Evolutionary conservation across 495 filamentous ascomycete species (phyloP), one percentile per base, ranked within the genome.

Genomic region (Neurospora terricola): DNA sequence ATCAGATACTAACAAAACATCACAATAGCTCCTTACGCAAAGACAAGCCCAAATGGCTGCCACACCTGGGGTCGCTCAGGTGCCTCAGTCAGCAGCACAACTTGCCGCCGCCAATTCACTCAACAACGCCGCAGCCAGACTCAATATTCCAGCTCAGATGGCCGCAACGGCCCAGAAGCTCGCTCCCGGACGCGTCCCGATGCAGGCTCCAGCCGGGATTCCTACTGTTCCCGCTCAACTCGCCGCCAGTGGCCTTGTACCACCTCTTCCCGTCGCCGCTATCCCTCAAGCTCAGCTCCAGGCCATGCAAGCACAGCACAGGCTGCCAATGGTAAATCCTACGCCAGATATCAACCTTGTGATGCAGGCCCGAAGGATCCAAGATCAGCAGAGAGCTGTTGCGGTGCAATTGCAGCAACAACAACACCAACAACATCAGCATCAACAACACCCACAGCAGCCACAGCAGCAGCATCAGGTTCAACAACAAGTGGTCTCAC

Each of bases 221-320:
- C 74, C 80, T 5, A 78, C 80, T 66, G 76, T 83, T 59, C 77
- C 81, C 73, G 77, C 81, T 79, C 80, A 84, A 75, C 73, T 87
- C 81, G 71, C 74, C 76, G 72, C 76, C 73, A 80, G 79, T 68
- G 85, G 71, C 78, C 87, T 82, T 75, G 91, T 82, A 75, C 87
- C 75, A 71, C 86, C 73, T 82, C 87, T 91, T 80, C 86, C 86
- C 36, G 88, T 91, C 84, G 90, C 91, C 76, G 88, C 89, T 76
- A 85, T 94, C 74, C 90, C 91, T 66, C 92, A 90, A 54, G 90
- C 90, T 39, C 93, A 96, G 85, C 90, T 91, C 69, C 85, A 83
- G 78, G 85, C 80, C 71, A 85, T 87, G 76, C 88, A 84, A 79
- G 90, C 82, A 76, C 89, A 86, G 81, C 82, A 88, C 48, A 82